Evolutionary conservation across 257 asterid genomes (phyloP).

Genomic region (Solanum piurae): DNA sequence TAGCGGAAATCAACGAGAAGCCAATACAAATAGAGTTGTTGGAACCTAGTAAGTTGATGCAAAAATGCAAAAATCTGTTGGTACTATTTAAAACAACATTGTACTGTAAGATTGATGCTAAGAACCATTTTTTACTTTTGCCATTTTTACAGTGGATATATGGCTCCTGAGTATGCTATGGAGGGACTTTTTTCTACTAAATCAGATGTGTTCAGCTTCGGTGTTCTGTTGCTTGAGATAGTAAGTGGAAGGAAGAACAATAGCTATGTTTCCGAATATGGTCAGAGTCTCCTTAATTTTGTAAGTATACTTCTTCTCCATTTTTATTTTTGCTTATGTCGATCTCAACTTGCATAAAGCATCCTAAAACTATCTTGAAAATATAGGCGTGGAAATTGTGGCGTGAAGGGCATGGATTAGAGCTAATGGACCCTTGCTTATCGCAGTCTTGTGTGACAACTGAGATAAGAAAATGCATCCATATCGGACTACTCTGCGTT

Average conservation of each 20-base stretch:
- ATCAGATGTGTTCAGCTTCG: neutral
- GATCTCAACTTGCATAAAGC: neutral
- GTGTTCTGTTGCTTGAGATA: no score
- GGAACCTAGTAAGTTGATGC: neutral
- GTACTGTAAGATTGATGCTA: neutral
- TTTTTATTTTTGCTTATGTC: no score
- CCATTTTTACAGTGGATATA: neutral
- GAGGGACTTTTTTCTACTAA: neutral
- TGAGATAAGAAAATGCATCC: neutral
- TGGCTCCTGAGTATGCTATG: neutral
- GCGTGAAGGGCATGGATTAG: neutral
- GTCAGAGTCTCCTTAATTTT: no score
- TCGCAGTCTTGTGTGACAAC: neutral
- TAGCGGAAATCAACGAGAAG: neutral
- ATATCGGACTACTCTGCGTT: neutral
- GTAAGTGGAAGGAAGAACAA: no score
- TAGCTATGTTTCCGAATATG: no score
- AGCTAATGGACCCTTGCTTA: neutral
- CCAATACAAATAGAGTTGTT: slow-evolving; percentile 4
- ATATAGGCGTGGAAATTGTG: neutral
- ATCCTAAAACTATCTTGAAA: neutral
- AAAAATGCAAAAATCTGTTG: neutral
- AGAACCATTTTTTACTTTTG: neutral
- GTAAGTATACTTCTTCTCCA: no score
- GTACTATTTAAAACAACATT: neutral